phyloP scores from a whole-genome alignment of 2,329 filamentous ascomycete genomes.

The Neofusicoccum parvum region DNA sequence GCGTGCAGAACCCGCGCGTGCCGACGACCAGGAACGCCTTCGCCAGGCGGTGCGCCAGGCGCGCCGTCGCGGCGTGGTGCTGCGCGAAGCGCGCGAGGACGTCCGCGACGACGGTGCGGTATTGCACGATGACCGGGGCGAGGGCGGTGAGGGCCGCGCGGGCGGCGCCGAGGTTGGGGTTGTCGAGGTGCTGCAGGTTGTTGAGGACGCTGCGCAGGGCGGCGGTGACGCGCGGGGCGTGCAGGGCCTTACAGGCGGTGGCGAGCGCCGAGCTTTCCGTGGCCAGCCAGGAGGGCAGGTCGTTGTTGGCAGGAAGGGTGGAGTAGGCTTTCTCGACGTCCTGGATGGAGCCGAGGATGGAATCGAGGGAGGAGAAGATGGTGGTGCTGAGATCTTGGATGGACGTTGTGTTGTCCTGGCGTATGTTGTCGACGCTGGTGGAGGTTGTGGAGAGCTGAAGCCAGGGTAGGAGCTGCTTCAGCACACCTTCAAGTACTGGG shows the following conservation, averaged over 20 bases:
- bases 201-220: slow-evolving; percentile 49
- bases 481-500: neutral
- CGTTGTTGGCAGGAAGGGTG: slow-evolving; percentile 59
- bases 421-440: neutral
- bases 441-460: neutral
- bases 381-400: slow-evolving; percentile 56
- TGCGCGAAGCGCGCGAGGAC: slow-evolving; percentile 61
- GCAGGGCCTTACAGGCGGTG: slow-evolving; percentile 59
- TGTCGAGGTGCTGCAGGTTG: slow-evolving; percentile 45
- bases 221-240: slow-evolving; percentile 57
- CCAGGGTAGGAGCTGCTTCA: slow-evolving; percentile 7
- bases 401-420: neutral
- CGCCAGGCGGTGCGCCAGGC: slow-evolving; percentile 73
- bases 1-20: slow-evolving; percentile 87
- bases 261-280: slow-evolving; percentile 45
- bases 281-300: slow-evolving; percentile 66
- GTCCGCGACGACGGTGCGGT: slow-evolving; percentile 62
- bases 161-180: slow-evolving; percentile 44
- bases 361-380: slow-evolving; percentile 69
- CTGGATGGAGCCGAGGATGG: slow-evolving; percentile 78
- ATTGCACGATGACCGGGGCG: slow-evolving; percentile 75
- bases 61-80: slow-evolving; percentile 71
- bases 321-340: slow-evolving; percentile 62
- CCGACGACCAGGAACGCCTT: slow-evolving; percentile 79
- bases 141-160: slow-evolving; percentile 63